These are phyloP conservation scores for Cryptococcus hybrid DNA, from an alignment of 1,284 basidiomycete genomes.

Conservation along the genomic window DNA sequence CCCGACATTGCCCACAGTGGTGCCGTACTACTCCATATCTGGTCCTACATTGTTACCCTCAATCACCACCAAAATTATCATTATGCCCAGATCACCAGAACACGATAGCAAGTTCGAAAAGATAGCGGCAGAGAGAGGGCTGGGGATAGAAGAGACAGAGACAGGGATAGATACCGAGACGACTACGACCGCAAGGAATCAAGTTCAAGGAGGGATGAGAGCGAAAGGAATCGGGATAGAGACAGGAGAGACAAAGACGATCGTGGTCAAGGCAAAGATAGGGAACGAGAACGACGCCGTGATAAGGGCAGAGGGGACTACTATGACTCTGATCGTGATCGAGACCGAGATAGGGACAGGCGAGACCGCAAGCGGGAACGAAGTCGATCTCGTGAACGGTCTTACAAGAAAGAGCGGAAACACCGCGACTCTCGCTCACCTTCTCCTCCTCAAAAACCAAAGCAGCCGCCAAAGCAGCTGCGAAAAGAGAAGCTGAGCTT, in stretches of 20 bases:
- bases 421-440: slow-evolving; percentile 34
- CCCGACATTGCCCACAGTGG: too few relatives aligned
- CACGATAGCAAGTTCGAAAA: neutral
- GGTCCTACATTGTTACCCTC: too few relatives aligned
- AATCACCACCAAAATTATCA: neutral
- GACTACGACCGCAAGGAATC: slow-evolving; percentile 10
- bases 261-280: slow-evolving; percentile 4
- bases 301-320: slow-evolving; percentile 25
- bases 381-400: slow-evolving; percentile 28
- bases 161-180: slow-evolving; percentile 3
- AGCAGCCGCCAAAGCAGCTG: slow-evolving; percentile 74
- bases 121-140: slow-evolving; percentile 10
- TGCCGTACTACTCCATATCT: too few relatives aligned
- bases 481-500: slow-evolving; percentile 74
- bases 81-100: neutral
- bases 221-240: slow-evolving; percentile 17
- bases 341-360: slow-evolving; percentile 19
- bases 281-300: slow-evolving; percentile 18
- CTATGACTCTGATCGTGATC: slow-evolving; percentile 18
- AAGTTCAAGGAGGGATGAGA: slow-evolving; percentile 5
- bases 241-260: slow-evolving; percentile 12
- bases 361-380: slow-evolving; percentile 22
- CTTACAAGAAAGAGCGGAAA: slow-evolving; percentile 41
- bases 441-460: slow-evolving; percentile 50
- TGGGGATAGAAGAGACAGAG: slow-evolving; percentile 9